A percentile compares a stretch with the other conserved stretches of the same genome.
Evolutionary conservation across 1,284 basidiomycete genomes (phyloP).

Genomic region (Exobasidium rhododendri): DNA sequence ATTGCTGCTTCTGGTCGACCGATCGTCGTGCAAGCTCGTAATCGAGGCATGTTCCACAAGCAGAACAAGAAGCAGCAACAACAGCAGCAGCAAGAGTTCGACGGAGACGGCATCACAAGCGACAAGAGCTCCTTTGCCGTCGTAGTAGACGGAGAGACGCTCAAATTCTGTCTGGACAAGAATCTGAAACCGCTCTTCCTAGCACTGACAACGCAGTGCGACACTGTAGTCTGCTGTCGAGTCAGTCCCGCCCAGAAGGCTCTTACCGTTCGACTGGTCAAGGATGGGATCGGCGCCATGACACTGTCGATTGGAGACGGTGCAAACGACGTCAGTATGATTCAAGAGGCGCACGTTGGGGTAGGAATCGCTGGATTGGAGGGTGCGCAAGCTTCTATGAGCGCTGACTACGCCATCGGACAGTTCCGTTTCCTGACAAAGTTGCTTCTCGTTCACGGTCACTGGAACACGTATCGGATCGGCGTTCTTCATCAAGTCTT

Average conservation of each 20-base stretch:
- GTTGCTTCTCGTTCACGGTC: conserved; percentile 87
- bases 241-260: conserved; percentile 97
- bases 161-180: conserved; percentile 74
- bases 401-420: conserved; percentile 92
- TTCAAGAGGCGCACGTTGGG: conserved; percentile 91
- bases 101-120: conserved; percentile 11
- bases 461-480: conserved; percentile 93
- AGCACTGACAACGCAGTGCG: conserved; percentile 83
- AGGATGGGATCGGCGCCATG: conserved; percentile 83
- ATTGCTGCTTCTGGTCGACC: conserved; percentile 74
- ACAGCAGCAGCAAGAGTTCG: conserved; percentile 21
- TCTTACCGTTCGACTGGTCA: conserved; percentile 82
- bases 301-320: conserved; percentile 94
- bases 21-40: conserved; percentile 54
- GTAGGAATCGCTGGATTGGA: conserved; percentile 94
- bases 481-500: conserved; percentile 70
- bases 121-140: conserved; percentile 70
- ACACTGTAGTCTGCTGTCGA: conserved; percentile 94
- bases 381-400: conserved; percentile 92
- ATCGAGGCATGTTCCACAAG: neutral
- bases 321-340: conserved; percentile 93
- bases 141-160: conserved; percentile 92
- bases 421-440: conserved; percentile 92
- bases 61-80: conserved; percentile 20
- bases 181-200: conserved; percentile 82